Base-by-base conservation (phyloP, 352 stramenopile species). In the Phytopythium litorale region DNA sequence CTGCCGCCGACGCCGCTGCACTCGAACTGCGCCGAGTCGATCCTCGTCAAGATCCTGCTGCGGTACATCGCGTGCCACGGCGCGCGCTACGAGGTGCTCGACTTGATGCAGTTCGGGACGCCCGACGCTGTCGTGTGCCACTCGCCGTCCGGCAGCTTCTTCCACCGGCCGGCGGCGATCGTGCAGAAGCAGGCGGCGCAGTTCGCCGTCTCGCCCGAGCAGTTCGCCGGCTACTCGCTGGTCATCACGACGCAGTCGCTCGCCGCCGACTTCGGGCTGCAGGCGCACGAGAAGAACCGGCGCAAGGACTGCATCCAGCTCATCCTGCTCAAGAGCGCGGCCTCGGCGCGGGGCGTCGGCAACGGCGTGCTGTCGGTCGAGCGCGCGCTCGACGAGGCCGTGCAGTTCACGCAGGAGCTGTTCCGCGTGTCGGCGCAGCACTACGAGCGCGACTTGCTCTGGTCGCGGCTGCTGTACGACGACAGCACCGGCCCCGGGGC, bases 371-470 rank as follows among this genome's bases (percentile, higher is more conserved):
- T 94, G 7, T 68, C 76, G 0, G 65, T 86, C 15, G 85, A 91
- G 33, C 75, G 79, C 23, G 85, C 85, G 32, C 64, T 94, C n/a
- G 63, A 83, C 16, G 85, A 94, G 65, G 83, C 85, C 9, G 74
- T 94, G 65, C 62, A 84, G 40, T 96, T 92, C 61, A 77, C 85
- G 9, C 75, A 79, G 45, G 85, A 96, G 63, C 65, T 94, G 9
- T 89, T 96, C 59, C 76, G 76, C n/a, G 79, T 89, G 15, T 86
- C 87, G 18, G 74, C 72, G 12, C 75, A 88, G 57, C 84, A 96
- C 70, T 96, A 96, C 52, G 82, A 93, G 55, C 85, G 87, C 38
- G 87, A 96, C 58, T 60, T 96, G 54, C 64, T 96, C 35, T 96
- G 87, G 87, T 90, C 87, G 61, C 84, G 84, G 6, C 61, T 96